phyloP scores from a whole-genome alignment of 148 eudicot genomes.

The Talinum fruticosum region DNA sequence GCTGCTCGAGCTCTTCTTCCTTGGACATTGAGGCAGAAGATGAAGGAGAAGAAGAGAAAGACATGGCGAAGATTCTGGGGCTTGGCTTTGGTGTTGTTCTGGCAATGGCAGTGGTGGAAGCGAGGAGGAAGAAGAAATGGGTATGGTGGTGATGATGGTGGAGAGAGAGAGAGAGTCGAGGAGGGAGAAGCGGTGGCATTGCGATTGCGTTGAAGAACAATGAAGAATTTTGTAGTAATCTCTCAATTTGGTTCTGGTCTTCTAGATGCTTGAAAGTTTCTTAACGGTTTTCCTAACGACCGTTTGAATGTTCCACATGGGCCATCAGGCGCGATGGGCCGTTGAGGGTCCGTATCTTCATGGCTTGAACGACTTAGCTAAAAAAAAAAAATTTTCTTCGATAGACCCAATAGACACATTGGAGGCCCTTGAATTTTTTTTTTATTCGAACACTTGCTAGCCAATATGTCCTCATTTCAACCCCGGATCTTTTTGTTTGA shows the following conservation, averaged over 20 bases:
- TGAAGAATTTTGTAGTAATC: not conserved
- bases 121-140: slow-evolving; percentile 9
- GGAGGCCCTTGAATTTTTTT: no score
- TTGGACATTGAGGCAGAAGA: slow-evolving; percentile 18
- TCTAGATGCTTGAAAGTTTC: slow-evolving; percentile 4
- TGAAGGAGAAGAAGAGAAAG: slow-evolving; percentile 43
- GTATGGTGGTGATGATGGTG: slow-evolving; percentile 14
- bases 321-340: not conserved
- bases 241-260: slow-evolving; percentile 1
- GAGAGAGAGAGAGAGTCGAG: slow-evolving; percentile 19
- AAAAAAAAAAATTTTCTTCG: no score
- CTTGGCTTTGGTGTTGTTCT: slow-evolving; percentile 20
- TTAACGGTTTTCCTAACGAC: not conserved
- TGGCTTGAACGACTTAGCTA: no score
- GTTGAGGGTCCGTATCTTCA: not conserved
- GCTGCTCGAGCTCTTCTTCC: slow-evolving; percentile 16
- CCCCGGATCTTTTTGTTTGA: no score
- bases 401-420: no score
- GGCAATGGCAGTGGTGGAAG: slow-evolving; percentile 10
- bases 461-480: no score
- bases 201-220: slow-evolving; percentile 17
- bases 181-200: slow-evolving; percentile 20
- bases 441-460: no score
- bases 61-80: slow-evolving; percentile 42
- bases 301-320: not conserved